A percentile compares a stretch with the other conserved stretches of the same genome.
Conservation (phyloP, 345 rosid genomes). For the Hypericum perforatum region DNA sequence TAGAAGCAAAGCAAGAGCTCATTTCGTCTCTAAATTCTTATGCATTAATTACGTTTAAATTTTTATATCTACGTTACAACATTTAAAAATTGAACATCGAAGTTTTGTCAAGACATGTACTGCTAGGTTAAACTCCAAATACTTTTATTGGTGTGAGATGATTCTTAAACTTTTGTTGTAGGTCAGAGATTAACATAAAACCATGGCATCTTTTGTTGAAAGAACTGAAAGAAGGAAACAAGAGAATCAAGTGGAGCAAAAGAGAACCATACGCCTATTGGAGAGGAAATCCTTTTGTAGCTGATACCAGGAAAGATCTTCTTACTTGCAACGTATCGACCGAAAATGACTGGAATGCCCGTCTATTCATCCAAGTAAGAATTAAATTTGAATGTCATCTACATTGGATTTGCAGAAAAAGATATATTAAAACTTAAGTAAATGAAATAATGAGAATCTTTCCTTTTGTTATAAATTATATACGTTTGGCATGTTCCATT, state of each 20-base stretch:
- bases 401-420: too few species aligned
- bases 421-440: background rate
- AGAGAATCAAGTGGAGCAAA: background rate
- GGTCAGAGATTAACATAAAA: constrained; percentile 6
- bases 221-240: constrained; percentile 1
- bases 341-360: background rate
- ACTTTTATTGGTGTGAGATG: too few species aligned
- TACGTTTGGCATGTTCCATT: too few species aligned
- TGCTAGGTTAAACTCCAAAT: too few species aligned
- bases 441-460: background rate
- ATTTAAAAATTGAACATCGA: too few species aligned
- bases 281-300: constrained; percentile 5
- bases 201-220: background rate
- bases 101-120: too few species aligned
- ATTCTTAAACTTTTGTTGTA: background rate
- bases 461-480: background rate
- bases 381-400: too few species aligned
- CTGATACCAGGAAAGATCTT: background rate
- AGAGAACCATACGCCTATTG: constrained; percentile 3
- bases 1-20: too few species aligned
- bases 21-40: too few species aligned
- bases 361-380: background rate
- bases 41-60: too few species aligned
- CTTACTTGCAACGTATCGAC: background rate
- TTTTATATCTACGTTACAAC: too few species aligned